Percentiles rank a stretch among this genome's conserved stretches.
Conservation (phyloP, 2,329 filamentous ascomycete genomes). For the Periconia sp. region DNA sequence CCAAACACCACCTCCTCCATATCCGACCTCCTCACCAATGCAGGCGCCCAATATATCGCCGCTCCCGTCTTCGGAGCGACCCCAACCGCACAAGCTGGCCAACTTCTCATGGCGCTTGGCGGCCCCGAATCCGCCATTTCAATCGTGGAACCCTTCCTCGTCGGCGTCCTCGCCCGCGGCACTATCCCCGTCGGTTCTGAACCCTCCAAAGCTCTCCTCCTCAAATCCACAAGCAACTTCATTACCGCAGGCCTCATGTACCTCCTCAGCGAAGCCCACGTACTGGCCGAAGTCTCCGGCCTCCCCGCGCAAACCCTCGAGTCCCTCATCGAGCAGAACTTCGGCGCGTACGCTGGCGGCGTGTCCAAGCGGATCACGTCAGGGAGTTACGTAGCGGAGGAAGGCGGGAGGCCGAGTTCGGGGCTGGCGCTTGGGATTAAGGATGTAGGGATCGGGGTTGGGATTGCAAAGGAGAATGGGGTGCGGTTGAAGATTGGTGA, state of each 20-base stretch:
- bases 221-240: conserved; percentile 55
- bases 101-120: conserved; percentile 51
- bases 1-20: conserved; percentile 45
- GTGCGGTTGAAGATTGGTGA: conserved; percentile 47
- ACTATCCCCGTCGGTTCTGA: conserved; percentile 50
- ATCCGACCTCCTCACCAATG: conserved; percentile 25
- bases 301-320: conserved; percentile 48
- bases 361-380: conserved; percentile 29
- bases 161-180: conserved; percentile 44
- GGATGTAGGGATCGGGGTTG: conserved; percentile 55
- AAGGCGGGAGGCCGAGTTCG: conserved; percentile 47
- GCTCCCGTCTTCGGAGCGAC: conserved; percentile 56
- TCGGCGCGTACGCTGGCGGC: conserved; percentile 27
- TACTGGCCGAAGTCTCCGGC: conserved; percentile 51
- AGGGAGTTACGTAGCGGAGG: conserved; percentile 27
- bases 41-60: conserved; percentile 45
- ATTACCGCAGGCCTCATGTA: conserved; percentile 55
- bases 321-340: conserved; percentile 42
- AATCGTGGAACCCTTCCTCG: conserved; percentile 43
- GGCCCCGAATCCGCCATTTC: conserved; percentile 43
- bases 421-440: conserved; percentile 55
- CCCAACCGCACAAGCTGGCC: conserved; percentile 50
- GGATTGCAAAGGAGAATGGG: conserved; percentile 45
- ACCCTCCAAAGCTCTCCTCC: conserved; percentile 47
- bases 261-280: conserved; percentile 53